A percentile compares a stretch with the other conserved stretches of the same genome.
These are phyloP conservation scores for Neurospora africana DNA, from an alignment of 495 filamentous ascomycete species.

Conservation along the genomic window DNA sequence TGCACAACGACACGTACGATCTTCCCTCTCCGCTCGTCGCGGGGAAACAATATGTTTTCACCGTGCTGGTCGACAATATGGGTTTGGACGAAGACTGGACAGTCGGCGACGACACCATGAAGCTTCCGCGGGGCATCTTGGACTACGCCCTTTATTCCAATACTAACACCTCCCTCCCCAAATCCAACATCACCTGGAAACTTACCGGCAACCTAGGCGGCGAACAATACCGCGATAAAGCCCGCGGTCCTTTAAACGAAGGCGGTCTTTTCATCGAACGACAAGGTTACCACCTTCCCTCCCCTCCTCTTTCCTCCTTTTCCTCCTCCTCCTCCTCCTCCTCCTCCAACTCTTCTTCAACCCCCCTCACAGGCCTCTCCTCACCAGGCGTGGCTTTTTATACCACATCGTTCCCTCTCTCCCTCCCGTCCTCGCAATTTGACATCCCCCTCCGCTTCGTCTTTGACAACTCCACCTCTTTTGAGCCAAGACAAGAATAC, in stretches of 20 bases:
- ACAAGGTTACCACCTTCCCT: constrained; percentile 58
- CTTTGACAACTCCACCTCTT: constrained; percentile 37
- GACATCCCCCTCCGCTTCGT: constrained; percentile 55
- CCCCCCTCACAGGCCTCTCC: constrained; percentile 43
- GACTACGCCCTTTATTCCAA: constrained; percentile 41
- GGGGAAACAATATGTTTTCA: constrained; percentile 50
- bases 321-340: constrained; percentile 32
- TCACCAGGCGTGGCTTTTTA: constrained; percentile 54
- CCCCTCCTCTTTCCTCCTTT: constrained; percentile 44
- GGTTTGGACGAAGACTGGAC: constrained; percentile 54
- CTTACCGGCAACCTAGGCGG: constrained; percentile 69
- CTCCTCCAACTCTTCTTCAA: constrained; percentile 15
- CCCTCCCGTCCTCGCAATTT: constrained; percentile 41
- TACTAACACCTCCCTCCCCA: constrained; percentile 26
- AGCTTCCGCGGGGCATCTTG: constrained; percentile 60
- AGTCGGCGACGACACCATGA: constrained; percentile 53
- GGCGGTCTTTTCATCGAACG: constrained; percentile 61
- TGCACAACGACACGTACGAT: constrained; percentile 44
- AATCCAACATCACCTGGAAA: constrained; percentile 45
- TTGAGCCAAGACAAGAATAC: constrained; percentile 28
- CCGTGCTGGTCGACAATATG: constrained; percentile 64
- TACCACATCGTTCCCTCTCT: constrained; percentile 45
- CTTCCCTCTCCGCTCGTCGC: constrained; percentile 42
- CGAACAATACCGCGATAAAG: constrained; percentile 55
- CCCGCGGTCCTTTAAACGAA: constrained; percentile 67